Evolutionary conservation across 2,329 filamentous ascomycete species (phyloP).

Genomic region (Colletotrichum sp.): DNA sequence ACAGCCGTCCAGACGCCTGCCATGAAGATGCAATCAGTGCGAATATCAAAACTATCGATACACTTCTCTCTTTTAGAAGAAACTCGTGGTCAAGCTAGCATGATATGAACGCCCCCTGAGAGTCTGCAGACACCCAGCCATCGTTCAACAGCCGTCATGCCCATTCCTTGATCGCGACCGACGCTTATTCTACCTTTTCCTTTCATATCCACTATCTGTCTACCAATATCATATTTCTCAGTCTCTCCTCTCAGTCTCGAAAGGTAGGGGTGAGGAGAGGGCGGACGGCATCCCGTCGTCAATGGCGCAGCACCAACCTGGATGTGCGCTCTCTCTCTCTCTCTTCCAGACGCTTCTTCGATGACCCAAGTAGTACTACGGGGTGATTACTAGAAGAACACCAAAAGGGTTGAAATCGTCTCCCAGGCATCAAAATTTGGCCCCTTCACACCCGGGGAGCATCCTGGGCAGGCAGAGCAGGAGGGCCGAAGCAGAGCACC

Average conservation of each 20-base stretch:
- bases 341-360: neutral
- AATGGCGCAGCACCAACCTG: neutral
- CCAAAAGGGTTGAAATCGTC: neutral
- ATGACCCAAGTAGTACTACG: neutral
- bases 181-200: neutral
- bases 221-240: neutral
- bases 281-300: too few species aligned
- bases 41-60: neutral
- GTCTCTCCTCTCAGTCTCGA: neutral
- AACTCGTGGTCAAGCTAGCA: neutral
- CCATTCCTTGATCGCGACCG: neutral
- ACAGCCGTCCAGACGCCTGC: neutral
- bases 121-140: neutral
- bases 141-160: neutral
- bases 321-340: neutral
- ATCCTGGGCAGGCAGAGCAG: fast-evolving
- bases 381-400: neutral
- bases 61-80: neutral
- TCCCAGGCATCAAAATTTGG: neutral
- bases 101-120: neutral
- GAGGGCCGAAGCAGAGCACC: neutral
- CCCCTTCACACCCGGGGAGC: neutral
- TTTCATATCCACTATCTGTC: fast-evolving
- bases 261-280: neutral
- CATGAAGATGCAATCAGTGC: neutral